These are phyloP conservation scores for Atalantia buxifolia DNA, from an alignment of 345 rosid species.

Conservation along the genomic window DNA sequence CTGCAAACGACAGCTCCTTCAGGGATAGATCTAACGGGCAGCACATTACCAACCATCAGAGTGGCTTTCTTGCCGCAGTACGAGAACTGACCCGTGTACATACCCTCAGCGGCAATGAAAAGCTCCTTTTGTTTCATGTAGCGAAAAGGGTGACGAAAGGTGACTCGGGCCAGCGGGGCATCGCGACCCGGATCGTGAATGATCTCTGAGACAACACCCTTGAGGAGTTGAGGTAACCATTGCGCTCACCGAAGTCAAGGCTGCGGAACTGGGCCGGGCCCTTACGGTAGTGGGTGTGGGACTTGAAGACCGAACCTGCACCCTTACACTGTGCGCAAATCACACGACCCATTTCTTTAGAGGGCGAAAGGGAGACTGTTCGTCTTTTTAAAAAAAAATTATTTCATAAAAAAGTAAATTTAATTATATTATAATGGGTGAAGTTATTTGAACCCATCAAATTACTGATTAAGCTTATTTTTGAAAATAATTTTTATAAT, in stretches of 20 bases:
- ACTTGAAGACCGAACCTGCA: constrained; percentile 54
- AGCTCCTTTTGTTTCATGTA: constrained; percentile 53
- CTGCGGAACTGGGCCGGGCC: constrained; percentile 47
- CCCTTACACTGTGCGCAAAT: constrained; percentile 56
- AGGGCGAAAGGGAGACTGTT: background rate
- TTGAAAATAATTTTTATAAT: no score
- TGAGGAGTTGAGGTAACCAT: constrained; percentile 47
- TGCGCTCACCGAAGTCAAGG: constrained; percentile 50
- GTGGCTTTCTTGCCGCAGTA: constrained; percentile 64
- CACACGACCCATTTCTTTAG: constrained; percentile 38
- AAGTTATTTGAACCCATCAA: no score
- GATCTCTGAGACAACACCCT: constrained; percentile 44
- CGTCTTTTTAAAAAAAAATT: no score
- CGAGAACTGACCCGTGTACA: constrained; percentile 54
- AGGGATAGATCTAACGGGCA: constrained; percentile 46
- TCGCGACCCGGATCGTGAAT: constrained; percentile 54
- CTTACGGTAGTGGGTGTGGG: constrained; percentile 55
- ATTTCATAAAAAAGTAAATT: no score
- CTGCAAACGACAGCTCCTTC: constrained; percentile 53
- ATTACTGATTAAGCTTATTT: no score
- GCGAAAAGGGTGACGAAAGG: constrained; percentile 48
- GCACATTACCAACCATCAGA: constrained; percentile 54
- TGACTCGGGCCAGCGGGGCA: constrained; percentile 40
- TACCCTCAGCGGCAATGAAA: constrained; percentile 54
- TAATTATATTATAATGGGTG: no score